These are phyloP conservation scores for Rugonectria rugulosa DNA, from an alignment of 2,329 filamentous ascomycete species.

Conservation along the genomic window DNA sequence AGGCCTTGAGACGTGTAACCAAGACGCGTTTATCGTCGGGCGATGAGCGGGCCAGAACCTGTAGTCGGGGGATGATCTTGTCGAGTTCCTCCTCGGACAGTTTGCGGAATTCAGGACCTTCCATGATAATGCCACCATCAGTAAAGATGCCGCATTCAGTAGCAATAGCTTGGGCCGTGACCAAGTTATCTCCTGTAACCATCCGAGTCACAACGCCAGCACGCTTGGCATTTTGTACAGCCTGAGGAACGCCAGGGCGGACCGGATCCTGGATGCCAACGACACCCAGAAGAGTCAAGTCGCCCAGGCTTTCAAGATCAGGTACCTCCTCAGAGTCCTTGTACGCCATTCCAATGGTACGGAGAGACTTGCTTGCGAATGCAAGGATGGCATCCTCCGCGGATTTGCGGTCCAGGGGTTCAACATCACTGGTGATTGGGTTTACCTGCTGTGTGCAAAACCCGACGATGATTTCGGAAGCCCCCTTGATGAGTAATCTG, in stretches of 20 bases:
- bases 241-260: constrained; percentile 66
- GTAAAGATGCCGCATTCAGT: constrained; percentile 49
- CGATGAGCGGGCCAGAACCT: constrained; percentile 72
- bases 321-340: constrained; percentile 75
- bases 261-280: constrained; percentile 76
- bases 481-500: constrained; percentile 60
- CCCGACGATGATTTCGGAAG: constrained; percentile 60
- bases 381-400: constrained; percentile 60
- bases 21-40: constrained; percentile 73
- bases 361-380: constrained; percentile 71
- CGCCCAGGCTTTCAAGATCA: constrained; percentile 49
- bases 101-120: constrained; percentile 62
- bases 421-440: too few relatives aligned
- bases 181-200: constrained; percentile 59
- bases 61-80: constrained; percentile 65
- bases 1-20: constrained; percentile 68
- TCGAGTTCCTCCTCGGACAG: constrained; percentile 57
- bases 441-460: constrained; percentile 42
- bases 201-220: constrained; percentile 74
- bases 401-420: constrained; percentile 58
- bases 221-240: constrained; percentile 67
- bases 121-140: constrained; percentile 72
- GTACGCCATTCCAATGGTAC: constrained; percentile 77
- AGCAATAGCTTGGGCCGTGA: constrained; percentile 55
- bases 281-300: constrained; percentile 51